Conservation (phyloP, 2,329 filamentous ascomycete species). For the Xylaria polymorpha region DNA sequence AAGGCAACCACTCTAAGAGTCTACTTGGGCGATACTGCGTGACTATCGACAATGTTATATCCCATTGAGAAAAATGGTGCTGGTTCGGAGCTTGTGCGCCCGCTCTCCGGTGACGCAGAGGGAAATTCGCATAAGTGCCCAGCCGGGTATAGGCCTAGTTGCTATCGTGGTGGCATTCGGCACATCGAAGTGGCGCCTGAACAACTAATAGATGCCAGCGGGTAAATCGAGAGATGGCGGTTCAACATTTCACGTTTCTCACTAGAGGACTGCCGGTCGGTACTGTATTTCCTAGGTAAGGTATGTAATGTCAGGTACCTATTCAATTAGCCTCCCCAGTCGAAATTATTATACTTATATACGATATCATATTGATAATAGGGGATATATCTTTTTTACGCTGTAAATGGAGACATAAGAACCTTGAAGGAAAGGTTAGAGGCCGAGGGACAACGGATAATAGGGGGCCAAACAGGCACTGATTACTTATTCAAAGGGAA, state of each 20-base stretch:
- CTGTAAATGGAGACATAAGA: background rate
- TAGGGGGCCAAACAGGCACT: background rate
- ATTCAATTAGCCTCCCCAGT: background rate
- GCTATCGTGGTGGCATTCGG: conserved; percentile 27
- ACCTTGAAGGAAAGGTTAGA: background rate
- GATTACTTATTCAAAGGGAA: no score
- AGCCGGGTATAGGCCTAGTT: conserved; percentile 30
- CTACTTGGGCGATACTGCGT: background rate
- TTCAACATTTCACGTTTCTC: conserved; percentile 6
- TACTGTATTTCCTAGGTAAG: background rate
- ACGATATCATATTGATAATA: background rate
- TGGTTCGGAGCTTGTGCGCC: conserved; percentile 23
- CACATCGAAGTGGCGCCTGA: conserved; percentile 19
- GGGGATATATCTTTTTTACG: background rate
- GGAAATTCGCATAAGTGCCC: conserved; percentile 28
- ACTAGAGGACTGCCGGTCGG: conserved; percentile 4
- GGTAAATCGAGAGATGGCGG: conserved; percentile 23
- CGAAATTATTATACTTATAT: background rate
- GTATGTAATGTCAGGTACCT: no score
- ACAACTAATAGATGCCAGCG: conserved; percentile 3
- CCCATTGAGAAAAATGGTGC: background rate
- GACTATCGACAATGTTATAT: background rate
- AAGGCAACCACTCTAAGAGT: background rate
- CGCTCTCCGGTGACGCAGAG: conserved; percentile 1
- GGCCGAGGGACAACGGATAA: background rate